Conservation (phyloP, 495 filamentous ascomycete genomes). For the Aspergillus leporis region DNA sequence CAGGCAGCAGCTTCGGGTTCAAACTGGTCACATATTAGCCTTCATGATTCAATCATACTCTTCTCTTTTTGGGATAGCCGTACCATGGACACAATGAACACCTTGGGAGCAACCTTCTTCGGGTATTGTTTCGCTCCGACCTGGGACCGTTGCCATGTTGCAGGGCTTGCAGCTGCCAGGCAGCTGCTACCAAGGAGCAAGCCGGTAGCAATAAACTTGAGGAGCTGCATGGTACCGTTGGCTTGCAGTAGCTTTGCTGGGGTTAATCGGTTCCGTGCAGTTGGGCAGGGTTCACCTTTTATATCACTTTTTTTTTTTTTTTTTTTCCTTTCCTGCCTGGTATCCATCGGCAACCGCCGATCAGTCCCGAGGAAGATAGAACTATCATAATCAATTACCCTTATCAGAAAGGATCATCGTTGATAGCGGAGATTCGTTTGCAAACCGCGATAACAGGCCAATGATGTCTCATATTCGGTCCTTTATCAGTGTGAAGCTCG, state of each 20-base stretch:
- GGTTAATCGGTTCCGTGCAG: not conserved
- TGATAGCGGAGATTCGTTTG: not conserved
- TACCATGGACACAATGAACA: slow-evolving; percentile 73
- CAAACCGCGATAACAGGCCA: not conserved
- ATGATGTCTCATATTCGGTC: not conserved
- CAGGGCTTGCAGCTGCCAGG: slow-evolving; percentile 9
- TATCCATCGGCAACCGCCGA: not conserved
- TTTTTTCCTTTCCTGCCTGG: not conserved
- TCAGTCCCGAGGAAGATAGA: not conserved
- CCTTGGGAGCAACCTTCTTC: slow-evolving; percentile 57
- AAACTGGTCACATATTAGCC: slow-evolving; percentile 48
- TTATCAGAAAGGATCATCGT: not conserved
- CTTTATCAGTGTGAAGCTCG: not conserved
- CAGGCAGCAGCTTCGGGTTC: slow-evolving; percentile 65
- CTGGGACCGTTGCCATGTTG: not conserved
- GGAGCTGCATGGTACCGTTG: slow-evolving; percentile 16
- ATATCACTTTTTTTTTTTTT: not conserved
- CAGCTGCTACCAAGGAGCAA: slow-evolving; percentile 20
- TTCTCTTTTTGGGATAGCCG: slow-evolving; percentile 7
- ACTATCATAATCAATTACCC: not conserved
- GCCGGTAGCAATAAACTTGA: slow-evolving; percentile 15
- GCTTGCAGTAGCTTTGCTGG: not conserved
- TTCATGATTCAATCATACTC: slow-evolving; percentile 1
- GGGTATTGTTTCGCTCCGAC: slow-evolving; percentile 5
- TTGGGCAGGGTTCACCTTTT: not conserved